Base-by-base conservation (phyloP, 306 rosid genomes). In the Trifolium repens region DNA sequence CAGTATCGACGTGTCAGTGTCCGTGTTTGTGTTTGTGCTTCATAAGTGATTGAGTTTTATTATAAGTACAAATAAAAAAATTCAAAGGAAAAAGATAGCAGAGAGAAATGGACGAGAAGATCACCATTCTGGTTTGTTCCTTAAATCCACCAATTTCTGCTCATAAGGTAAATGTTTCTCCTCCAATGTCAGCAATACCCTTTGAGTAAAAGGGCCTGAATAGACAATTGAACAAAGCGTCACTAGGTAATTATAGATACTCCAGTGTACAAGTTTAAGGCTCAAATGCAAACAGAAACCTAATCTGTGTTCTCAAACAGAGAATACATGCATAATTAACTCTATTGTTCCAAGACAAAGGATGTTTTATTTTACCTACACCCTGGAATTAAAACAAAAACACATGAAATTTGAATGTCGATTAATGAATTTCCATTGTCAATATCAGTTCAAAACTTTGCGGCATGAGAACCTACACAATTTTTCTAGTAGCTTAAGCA, bases 101-200 rank as follows among this genome's bases (percentile, higher is more conserved):
- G 14, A 49, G 58, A 59, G 22, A 73, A 67, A 67, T 44, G 77
- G 75, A 80, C 14, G 64, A 67, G 84, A 72, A 46, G 27, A 78
- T 84, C 79, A 93, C 97, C 98, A 94, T 64, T 91, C 96, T 40
- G 96, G 98, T 84, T 89, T 94, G 93, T 90, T 83, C 49, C 67
- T 44, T 80, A 91, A 79, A 86, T 91, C 93, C 59, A 91, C 96
- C 85, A 94, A 81, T 85, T 91, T 91, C 14, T 81, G 47, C 44
- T 94, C 97, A 82, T 91, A 94, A 83, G 97, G 90, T 40, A 94
- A 81, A 81, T 85, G 89, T 67, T 94, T 94, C 77, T 90, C 98
- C 83, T 94, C 98, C 76, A 91, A 79, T 6, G 96, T 91, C 74
- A 94, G 84, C 79, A 94, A 74, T 17, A 94, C 93, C 88, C 96